Base-by-base conservation (phyloP, 2,329 filamentous ascomycete species). In the Botrytis medusae region DNA sequence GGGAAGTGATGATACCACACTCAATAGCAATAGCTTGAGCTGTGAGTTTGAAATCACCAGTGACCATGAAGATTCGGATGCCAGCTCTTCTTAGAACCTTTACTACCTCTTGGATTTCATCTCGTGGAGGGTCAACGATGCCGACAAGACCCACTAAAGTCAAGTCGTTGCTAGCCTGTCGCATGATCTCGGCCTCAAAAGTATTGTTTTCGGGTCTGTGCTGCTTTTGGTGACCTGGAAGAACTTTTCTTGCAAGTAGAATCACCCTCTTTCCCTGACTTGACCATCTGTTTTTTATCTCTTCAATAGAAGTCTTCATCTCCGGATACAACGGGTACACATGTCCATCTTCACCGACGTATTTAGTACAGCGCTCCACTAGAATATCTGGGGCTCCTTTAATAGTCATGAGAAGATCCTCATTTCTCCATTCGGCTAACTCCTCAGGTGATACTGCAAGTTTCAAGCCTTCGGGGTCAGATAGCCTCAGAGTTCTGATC, bases 21-120 rank as follows among this genome's bases (percentile, higher is more conserved):
- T 93, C 88, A 6, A 87, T 85, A 0, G 91, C 91, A 75, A 94
- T 93, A 1, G 91, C 90, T 71, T 89, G 85, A 0, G 92, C 92
- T 0, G 92, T 94, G n/a, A 93, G 85, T 57, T 90, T 90, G 79
- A 92, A 93, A 78, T 94, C 92, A 5, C 92, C 92, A 1, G 92
- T 94, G 74, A 88, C 92, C 92, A 94, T 94, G 80, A 92, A 90
- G 57, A 93, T 88, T 22, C 90, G 85, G 70, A 94, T 91, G 1
- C 91, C 90, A 2, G 92, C 92, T 0, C 87, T 85, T 5, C 91
- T 87, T 25, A 93, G 84, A 0, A 87, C 91, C 22, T 84, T 82
- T 48, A 89, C 83, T 0, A 89, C 87, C 9, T 84, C 83, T 0
- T 87, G 85, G 48, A 89, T 89, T 76, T 90, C 88, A 59, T 86